Percentiles rank a stretch among this genome's conserved stretches.
Evolutionary conservation across 345 rosid genomes (phyloP).

Genomic region (Viola odorata): DNA sequence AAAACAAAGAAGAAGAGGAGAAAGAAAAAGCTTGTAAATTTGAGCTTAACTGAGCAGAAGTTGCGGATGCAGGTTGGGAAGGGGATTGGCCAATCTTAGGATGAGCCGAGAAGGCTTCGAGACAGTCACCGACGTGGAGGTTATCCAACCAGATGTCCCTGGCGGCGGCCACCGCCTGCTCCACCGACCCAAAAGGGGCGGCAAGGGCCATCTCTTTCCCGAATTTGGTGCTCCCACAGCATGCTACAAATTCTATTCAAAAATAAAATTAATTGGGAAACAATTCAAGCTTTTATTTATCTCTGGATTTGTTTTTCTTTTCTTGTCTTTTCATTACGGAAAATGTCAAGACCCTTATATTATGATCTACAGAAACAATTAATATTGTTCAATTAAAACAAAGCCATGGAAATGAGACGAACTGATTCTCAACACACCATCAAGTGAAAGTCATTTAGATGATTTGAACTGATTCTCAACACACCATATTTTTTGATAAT

Average conservation of each 20-base stretch:
- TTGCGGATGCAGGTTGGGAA: constrained; percentile 20
- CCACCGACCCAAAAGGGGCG: constrained; percentile 54
- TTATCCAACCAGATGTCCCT: constrained; percentile 75
- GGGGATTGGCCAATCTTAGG: constrained; percentile 77
- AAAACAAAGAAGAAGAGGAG: background rate
- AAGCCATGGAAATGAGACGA: no score
- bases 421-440: no score
- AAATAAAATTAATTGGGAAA: no score
- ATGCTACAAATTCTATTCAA: constrained; percentile 55
- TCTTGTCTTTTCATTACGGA: no score
- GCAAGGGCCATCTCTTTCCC: constrained; percentile 52
- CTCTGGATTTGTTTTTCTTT: no score
- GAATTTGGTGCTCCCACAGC: constrained; percentile 80
- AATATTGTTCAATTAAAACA: no score
- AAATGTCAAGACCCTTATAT: no score
- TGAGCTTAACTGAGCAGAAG: constrained; percentile 45
- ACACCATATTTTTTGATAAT: no score
- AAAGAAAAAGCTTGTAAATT: background rate
- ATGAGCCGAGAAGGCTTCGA: constrained; percentile 84
- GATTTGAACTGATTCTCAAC: no score
- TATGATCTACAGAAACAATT: no score
- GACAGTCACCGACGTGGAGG: constrained; percentile 77
- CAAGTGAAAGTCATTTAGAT: no score
- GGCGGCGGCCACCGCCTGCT: constrained; percentile 47
- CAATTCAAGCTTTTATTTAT: no score